Evolutionary conservation across 1,139 yeast species (phyloP).

Genomic region (Debaryomyces fabryi): DNA sequence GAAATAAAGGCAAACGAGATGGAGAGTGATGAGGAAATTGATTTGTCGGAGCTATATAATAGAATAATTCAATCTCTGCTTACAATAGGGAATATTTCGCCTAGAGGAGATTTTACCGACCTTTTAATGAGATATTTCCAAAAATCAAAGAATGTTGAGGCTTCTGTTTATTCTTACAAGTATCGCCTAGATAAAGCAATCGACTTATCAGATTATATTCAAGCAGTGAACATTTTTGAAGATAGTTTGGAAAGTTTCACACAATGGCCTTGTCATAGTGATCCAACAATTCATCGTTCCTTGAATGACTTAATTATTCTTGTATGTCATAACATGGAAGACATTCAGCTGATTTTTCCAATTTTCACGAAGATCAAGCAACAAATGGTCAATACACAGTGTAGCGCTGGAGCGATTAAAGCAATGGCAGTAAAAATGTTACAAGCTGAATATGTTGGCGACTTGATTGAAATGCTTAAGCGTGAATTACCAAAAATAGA

Average conservation of each 20-base stretch:
- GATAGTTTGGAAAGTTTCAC: conserved; percentile 29
- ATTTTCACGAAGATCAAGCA: conserved; percentile 41
- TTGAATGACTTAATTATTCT: conserved; percentile 37
- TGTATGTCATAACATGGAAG: conserved; percentile 21
- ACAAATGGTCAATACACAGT: conserved; percentile 33
- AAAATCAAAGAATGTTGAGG: conserved; percentile 18
- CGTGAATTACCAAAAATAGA: conserved; percentile 59
- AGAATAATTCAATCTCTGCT: conserved; percentile 24
- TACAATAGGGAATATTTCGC: conserved; percentile 16
- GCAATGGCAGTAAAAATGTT: conserved; percentile 52
- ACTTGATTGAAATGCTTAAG: conserved; percentile 58
- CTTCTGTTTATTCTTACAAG: conserved; percentile 27
- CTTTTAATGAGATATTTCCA: conserved; percentile 19
- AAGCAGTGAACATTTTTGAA: conserved; percentile 36
- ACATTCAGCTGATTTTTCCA: conserved; percentile 32
- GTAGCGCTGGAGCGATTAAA: conserved; percentile 46
- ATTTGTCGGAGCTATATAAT: conserved; percentile 18
- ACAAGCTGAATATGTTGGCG: conserved; percentile 53
- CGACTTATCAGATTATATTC: conserved; percentile 18
- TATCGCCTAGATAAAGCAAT: conserved; percentile 35
- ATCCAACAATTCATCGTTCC: conserved; percentile 34
- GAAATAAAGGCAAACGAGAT: neutral
- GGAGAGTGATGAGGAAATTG: conserved; percentile 12
- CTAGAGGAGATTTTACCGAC: conserved; percentile 24
- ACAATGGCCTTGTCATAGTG: conserved; percentile 35